A percentile compares a stretch with the other conserved stretches of the same genome.
Evolutionary conservation across 768 basidiomycete genomes (phyloP).

Genomic region (Lactifluus volemus): DNA sequence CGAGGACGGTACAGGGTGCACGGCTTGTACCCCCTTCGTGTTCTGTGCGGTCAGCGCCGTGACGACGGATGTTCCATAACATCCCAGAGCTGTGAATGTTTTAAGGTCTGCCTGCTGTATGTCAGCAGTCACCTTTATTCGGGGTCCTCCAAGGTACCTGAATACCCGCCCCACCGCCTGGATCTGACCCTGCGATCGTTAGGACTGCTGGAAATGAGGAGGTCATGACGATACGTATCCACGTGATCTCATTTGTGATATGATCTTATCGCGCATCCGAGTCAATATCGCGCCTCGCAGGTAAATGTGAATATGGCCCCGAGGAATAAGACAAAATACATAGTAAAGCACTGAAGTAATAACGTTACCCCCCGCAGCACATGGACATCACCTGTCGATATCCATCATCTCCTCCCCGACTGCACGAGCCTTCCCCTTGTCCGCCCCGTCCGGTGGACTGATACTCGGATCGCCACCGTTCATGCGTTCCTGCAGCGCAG

Average conservation of each 20-base stretch:
- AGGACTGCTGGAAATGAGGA: conserved; percentile 33
- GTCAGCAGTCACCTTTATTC: not conserved
- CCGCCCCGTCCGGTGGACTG: conserved; percentile 29
- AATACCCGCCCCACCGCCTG: conserved; percentile 83
- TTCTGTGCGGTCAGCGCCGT: conserved; percentile 90
- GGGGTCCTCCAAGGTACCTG: conserved; percentile 41
- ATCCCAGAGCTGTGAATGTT: conserved; percentile 68
- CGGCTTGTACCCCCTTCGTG: conserved; percentile 70
- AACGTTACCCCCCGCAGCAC: conserved; percentile 21
- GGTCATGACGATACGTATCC: not conserved
- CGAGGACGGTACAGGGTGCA: conserved; percentile 56
- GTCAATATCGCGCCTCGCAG: not conserved
- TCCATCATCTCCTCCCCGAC: conserved; percentile 54
- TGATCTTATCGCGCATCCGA: not conserved
- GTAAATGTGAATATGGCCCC: conserved; percentile 1
- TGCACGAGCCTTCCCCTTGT: conserved; percentile 46
- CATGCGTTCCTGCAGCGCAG: conserved; percentile 27
- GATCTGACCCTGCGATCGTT: conserved; percentile 77
- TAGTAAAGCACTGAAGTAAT: conserved; percentile 19
- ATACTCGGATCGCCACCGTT: conserved; percentile 22
- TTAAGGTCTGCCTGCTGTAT: conserved; percentile 69
- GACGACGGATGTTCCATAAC: conserved; percentile 74
- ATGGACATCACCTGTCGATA: conserved; percentile 36
- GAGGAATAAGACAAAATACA: conserved; percentile 13
- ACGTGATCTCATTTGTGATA: not conserved